phyloP scores from a whole-genome alignment of 2,329 filamentous ascomycete genomes.

The Harringtonia lauricola region DNA sequence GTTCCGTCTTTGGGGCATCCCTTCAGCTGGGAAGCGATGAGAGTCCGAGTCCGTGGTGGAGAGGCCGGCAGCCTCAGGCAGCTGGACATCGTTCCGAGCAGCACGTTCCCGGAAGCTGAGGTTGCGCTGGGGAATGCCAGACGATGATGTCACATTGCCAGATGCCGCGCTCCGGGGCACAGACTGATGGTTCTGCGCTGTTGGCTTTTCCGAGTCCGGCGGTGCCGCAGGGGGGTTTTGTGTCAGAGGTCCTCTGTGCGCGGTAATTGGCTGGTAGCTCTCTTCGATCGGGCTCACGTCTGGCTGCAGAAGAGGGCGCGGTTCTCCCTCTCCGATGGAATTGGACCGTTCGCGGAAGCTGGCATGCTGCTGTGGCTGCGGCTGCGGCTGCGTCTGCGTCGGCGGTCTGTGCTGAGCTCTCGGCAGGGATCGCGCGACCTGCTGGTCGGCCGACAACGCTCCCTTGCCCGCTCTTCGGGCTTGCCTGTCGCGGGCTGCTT shows the following conservation, averaged over 20 bases:
- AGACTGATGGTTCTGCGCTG: constrained; percentile 10
- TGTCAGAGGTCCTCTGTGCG: constrained; percentile 16
- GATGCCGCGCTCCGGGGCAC: constrained; percentile 17
- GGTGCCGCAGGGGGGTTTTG: constrained; percentile 22
- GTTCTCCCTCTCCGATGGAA: constrained; percentile 14
- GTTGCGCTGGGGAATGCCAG: constrained; percentile 38
- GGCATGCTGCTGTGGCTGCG: constrained; percentile 15
- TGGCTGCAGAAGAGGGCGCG: constrained; percentile 15
- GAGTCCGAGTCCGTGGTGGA: background rate
- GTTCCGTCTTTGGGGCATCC: constrained; percentile 11
- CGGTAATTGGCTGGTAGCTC: constrained; percentile 6
- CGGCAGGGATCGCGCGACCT: constrained; percentile 1
- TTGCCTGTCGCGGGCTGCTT: constrained; percentile 53
- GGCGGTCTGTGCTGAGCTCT: constrained; percentile 2
- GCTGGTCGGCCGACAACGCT: background rate
- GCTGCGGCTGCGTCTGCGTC: constrained; percentile 1
- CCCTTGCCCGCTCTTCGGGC: constrained; percentile 19
- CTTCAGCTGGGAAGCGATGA: background rate
- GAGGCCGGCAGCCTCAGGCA: constrained; percentile 17
- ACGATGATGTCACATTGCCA: constrained; percentile 13
- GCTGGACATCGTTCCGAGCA: constrained; percentile 29
- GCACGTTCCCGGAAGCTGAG: constrained; percentile 51
- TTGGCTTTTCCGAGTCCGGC: constrained; percentile 15
- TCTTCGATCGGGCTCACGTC: constrained; percentile 10
- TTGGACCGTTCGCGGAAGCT: constrained; percentile 18